phyloP scores from a whole-genome alignment of 257 asterid genomes.

The Parsonsia alboflavescens region DNA sequence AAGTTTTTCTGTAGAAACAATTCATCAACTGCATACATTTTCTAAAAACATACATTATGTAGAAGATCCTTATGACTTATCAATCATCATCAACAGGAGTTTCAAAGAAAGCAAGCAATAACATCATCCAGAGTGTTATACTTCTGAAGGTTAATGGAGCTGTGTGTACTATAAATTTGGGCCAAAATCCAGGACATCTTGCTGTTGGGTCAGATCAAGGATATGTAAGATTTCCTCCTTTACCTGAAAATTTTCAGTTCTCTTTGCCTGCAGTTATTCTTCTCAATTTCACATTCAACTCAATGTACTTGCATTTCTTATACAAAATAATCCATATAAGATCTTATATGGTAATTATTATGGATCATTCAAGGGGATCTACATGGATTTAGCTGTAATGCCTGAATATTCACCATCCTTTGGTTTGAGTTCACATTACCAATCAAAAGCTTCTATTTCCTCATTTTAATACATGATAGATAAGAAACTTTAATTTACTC shows the following conservation, averaged over 20 bases:
- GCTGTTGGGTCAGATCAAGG: slow-evolving; percentile 96
- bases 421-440: background rate
- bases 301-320: background rate
- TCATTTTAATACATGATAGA: background rate
- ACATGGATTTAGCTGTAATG: background rate
- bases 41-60: background rate
- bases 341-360: background rate
- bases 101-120: slow-evolving; percentile 74
- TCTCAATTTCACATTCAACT: background rate
- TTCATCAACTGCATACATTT: background rate
- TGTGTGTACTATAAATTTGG: slow-evolving; percentile 44
- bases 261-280: background rate
- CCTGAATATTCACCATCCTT: background rate
- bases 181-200: slow-evolving; percentile 55
- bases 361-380: background rate
- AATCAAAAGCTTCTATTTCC: background rate
- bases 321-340: background rate
- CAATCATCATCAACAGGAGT: slow-evolving; percentile 41
- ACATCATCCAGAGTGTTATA: slow-evolving; percentile 54
- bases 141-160: slow-evolving; percentile 74
- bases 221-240: slow-evolving; percentile 53
- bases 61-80: slow-evolving; percentile 12
- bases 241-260: background rate
- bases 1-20: background rate
- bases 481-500: background rate